Evolutionary conservation across 108 stramenopile genomes (phyloP), one percentile per base, ranked within the genome.

Genomic region (Discostella pseudostelligera): DNA sequence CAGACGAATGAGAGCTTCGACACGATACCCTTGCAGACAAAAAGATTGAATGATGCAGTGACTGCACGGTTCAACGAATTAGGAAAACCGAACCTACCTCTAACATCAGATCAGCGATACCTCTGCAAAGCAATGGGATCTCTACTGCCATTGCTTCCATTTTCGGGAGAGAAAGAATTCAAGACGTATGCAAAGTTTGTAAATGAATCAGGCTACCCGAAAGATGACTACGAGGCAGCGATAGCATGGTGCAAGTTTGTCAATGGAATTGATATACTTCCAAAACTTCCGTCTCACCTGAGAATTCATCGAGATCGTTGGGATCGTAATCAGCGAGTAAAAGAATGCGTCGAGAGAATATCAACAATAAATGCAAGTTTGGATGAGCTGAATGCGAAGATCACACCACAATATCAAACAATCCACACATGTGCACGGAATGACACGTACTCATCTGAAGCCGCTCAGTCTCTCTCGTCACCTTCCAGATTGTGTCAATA

Each of bases 181-280:
- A 19, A 32, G 48, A 37, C 37, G 6, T 55, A 29, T 36, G 47
- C 20, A n/a, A 37, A 36, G 12, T 53, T 39, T 40, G 59, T 46
- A 21, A 4, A 50, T 13, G 17, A 39, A 8, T 24, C 24, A 50
- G 24, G 19, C 3, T 22, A 28, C 10, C 60, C 69, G 19, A 51
- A n/a, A 20, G 50, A 70, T 42, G 48, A 62, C 10, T 32, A 61
- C 17, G 39, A 39, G 42, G 53, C 50, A 43, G 69, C 60, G 11
- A 45, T 62, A 37, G 48, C 4, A 22, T 70, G 69, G 69, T 70
- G 69, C 50, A 70, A 61, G n/a, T 43, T 25, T n/a, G 60, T 70
- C 53, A 50, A 62, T 62, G 69, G 59, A 8, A 39, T 70, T 8
- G 26, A 51, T 32, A 62, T 70, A 25, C 51, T 62, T 42, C 69